Conservation (phyloP, 1,284 basidiomycete genomes). For the Tilletia setariae region DNA sequence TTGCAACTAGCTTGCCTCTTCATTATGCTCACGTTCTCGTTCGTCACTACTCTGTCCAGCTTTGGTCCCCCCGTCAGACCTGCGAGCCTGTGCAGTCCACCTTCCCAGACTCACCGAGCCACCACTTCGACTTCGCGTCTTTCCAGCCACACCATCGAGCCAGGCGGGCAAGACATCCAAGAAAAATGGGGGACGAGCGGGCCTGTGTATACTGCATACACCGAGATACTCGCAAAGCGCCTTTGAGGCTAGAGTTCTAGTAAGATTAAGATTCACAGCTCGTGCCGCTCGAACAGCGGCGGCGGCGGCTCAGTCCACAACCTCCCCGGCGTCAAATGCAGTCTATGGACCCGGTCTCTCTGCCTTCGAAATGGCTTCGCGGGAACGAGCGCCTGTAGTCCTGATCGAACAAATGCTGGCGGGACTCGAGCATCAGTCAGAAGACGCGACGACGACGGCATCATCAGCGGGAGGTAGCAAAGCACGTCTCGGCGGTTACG, state of each 20-base stretch:
- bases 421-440: constrained; percentile 30
- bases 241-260: constrained; percentile 36
- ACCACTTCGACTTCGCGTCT: constrained; percentile 60
- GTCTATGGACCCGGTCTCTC: constrained; percentile 30
- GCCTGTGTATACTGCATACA: constrained; percentile 78
- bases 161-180: neutral
- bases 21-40: neutral
- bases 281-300: too few species aligned
- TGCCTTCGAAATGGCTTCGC: constrained; percentile 38
- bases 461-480: constrained; percentile 18
- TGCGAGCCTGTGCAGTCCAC: constrained; percentile 69
- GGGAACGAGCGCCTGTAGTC: constrained; percentile 36
- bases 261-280: neutral
- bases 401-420: constrained; percentile 45
- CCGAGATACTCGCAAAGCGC: constrained; percentile 58
- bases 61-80: constrained; percentile 79
- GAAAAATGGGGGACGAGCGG: constrained; percentile 40
- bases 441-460: constrained; percentile 43
- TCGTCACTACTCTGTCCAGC: constrained; percentile 58
- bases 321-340: constrained; percentile 22
- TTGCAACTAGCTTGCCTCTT: neutral
- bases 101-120: constrained; percentile 69
- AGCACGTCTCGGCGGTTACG: neutral
- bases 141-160: constrained; percentile 58
- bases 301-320: neutral